Evolutionary conservation across 164 flowering plant species (phyloP).

Genomic region (Houttuynia cordata): DNA sequence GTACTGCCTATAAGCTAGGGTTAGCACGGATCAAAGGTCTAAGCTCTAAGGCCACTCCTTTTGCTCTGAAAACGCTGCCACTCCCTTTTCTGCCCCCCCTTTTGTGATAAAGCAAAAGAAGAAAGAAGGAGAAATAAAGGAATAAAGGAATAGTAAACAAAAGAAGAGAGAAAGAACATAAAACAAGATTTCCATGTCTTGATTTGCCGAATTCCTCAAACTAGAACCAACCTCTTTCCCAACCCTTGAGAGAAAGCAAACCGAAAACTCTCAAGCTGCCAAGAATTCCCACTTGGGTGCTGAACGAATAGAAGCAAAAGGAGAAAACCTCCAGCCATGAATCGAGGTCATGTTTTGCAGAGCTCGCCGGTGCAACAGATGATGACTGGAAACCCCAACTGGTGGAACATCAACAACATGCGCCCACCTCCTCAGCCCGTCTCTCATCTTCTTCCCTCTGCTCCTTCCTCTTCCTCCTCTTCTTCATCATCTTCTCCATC

Average conservation of each 20-base stretch:
- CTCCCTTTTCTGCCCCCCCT: constrained; percentile 49
- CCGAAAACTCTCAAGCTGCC: neutral
- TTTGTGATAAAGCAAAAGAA: constrained; percentile 48
- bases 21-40: constrained; percentile 5
- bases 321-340: constrained; percentile 21
- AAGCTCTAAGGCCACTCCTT: constrained; percentile 14
- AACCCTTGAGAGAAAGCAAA: constrained; percentile 11
- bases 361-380: constrained; percentile 52
- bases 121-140: constrained; percentile 7
- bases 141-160: constrained; percentile 5
- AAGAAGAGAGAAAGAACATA: constrained; percentile 10
- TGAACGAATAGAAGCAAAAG: neutral
- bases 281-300: neutral
- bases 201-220: constrained; percentile 21
- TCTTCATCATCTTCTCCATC: constrained; percentile 12
- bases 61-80: constrained; percentile 27
- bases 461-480: constrained; percentile 12
- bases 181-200: constrained; percentile 22
- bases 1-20: neutral
- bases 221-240: constrained; percentile 14
- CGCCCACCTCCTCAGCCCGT: constrained; percentile 25
- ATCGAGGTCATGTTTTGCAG: constrained; percentile 34
- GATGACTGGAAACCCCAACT: constrained; percentile 66
- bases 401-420: constrained; percentile 58
- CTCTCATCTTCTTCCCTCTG: constrained; percentile 15